Conservation (phyloP, 1,284 basidiomycete species). For the Bondarzewia mesenterica region DNA sequence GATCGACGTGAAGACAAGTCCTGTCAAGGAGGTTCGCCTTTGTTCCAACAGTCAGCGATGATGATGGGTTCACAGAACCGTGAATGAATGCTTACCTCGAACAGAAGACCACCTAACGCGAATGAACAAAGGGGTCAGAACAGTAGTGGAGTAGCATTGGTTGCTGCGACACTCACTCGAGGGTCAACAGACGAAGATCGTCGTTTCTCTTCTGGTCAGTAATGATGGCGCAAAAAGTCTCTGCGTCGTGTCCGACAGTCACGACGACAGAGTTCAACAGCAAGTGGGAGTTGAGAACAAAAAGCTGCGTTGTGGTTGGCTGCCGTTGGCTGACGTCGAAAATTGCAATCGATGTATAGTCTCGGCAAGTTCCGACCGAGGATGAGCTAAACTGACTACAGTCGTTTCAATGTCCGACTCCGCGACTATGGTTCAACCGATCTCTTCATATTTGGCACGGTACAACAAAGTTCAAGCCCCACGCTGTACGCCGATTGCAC, state of each 20-base stretch:
- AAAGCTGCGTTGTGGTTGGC: conserved; percentile 5
- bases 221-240: conserved; percentile 43
- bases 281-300: not conserved
- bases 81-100: conserved; percentile 40
- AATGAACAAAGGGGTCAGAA: conserved; percentile 3
- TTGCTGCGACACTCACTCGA: conserved; percentile 44
- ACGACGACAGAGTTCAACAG: conserved; percentile 25
- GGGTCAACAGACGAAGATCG: conserved; percentile 77
- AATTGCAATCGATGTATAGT: conserved; percentile 6
- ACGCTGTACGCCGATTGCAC: too few species aligned
- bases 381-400: not conserved
- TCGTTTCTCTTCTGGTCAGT: conserved; percentile 66
- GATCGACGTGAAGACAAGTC: conserved; percentile 20
- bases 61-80: conserved; percentile 1
- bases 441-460: too few species aligned
- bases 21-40: conserved; percentile 77
- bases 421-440: too few species aligned
- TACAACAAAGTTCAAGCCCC: too few species aligned
- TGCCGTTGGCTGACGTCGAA: conserved; percentile 4
- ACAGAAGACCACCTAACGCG: conserved; percentile 70
- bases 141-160: conserved; percentile 10
- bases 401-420: not conserved
- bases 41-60: not conserved
- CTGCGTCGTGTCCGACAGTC: conserved; percentile 28
- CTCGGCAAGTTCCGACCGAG: not conserved